These are phyloP conservation scores for Zanthoxylum bungeanum DNA, from an alignment of 345 rosid genomes.

Conservation along the genomic window DNA sequence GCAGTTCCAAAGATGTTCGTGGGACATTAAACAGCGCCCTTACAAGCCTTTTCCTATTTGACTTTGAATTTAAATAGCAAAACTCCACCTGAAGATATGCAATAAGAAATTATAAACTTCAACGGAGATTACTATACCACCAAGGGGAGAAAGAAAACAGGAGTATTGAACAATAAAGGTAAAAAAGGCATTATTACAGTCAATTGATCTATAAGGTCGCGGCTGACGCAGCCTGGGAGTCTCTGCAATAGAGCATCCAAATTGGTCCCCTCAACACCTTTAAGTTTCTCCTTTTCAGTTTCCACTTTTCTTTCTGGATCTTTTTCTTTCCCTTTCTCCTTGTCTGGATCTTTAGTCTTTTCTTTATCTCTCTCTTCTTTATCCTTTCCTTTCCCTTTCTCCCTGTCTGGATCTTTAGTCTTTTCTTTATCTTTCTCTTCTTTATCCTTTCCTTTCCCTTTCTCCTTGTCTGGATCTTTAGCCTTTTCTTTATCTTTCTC, in stretches of 20 bases:
- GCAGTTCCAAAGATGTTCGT: slow-evolving; percentile 93
- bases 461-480: slow-evolving; percentile 46
- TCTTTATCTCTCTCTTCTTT: slow-evolving; percentile 80
- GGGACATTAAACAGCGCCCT: slow-evolving; percentile 95
- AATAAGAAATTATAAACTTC: slow-evolving; percentile 9
- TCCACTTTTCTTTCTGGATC: slow-evolving; percentile 77
- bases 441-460: slow-evolving; percentile 64
- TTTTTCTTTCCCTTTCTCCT: slow-evolving; percentile 84
- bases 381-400: slow-evolving; percentile 35
- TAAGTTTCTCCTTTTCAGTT: slow-evolving; percentile 82
- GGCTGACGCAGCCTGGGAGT: slow-evolving; percentile 93
- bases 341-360: slow-evolving; percentile 45
- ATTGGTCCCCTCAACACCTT: slow-evolving; percentile 84
- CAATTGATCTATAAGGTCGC: slow-evolving; percentile 97
- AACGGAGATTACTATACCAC: background rate
- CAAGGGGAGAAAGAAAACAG: slow-evolving; percentile 1
- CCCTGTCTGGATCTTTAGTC: slow-evolving; percentile 49
- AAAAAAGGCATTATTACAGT: slow-evolving; percentile 53
- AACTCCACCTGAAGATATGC: slow-evolving; percentile 75
- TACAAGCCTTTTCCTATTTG: slow-evolving; percentile 91
- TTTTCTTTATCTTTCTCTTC: slow-evolving; percentile 78
- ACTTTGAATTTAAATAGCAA: slow-evolving; percentile 93
- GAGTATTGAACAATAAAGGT: background rate
- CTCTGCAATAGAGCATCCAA: slow-evolving; percentile 92
- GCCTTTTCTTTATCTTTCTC: slow-evolving; percentile 70